Evolutionary conservation across 306 rosid genomes (phyloP), one percentile per base, ranked within the genome.

Genomic region (Hylodesmum podocarpum): DNA sequence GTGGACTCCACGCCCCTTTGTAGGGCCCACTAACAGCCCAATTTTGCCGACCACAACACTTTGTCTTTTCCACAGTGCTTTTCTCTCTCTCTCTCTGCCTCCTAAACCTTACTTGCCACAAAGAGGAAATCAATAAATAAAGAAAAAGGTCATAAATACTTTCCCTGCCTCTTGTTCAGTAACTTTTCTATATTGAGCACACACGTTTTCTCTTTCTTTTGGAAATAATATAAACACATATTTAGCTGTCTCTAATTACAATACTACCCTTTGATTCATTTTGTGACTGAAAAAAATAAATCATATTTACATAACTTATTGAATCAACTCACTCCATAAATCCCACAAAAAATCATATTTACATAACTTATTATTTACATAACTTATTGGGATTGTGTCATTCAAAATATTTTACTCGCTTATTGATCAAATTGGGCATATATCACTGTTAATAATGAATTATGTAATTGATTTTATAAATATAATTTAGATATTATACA

Each of bases 31-130:
- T 5, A 10, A 68, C 66, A n/a, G 82, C 84, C 87, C 69, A 64
- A 13, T 16, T 25, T 73, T 62, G 85, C 85, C 88, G 85, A 78
- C 88, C 88, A 57, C 65, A 50, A 59, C 53, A 1, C 63, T 43
- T 80, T 77, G 78, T 84, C 83, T 73, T 72, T 80, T 66, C n/a
- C 82, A 3, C 4, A 6, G 0, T 41, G 82, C 68, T 72, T 82
- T 73, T 9, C 8, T 8, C 18, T 11, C 12, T 82, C 66, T 9
- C 8, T 8, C 18, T 11, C 12, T 46, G 57, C 64, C 75, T 43
- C 78, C 70, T 16, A 65, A 72, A 29, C 46, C 73, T 76, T 46
- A 29, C 70, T 5, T 14, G 19, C 77, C 70, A 29, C 66, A 34
- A 18, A 36, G 1, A 27, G 15, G 14, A 22, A 16, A 39, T n/a